These are phyloP conservation scores for Cladosporium sp. DNA, from an alignment of 2,329 filamentous ascomycete species.

Conservation along the genomic window DNA sequence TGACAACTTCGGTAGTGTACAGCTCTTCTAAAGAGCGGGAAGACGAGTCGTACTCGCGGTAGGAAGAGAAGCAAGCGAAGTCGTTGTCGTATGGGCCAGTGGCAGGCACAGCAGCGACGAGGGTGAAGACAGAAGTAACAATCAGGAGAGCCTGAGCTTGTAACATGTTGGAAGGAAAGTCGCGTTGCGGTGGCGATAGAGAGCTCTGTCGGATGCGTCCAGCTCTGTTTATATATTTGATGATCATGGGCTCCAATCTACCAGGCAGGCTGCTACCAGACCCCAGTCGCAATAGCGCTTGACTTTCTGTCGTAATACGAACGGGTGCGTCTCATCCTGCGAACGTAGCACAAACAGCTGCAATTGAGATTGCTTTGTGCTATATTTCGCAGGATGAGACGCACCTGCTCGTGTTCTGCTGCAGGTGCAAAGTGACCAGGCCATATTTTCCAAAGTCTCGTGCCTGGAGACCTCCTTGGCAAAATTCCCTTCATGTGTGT, in stretches of 20 bases:
- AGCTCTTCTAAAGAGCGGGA: neutral
- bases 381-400: neutral
- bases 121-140: neutral
- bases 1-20: neutral
- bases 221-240: neutral
- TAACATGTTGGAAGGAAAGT: neutral
- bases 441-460: neutral
- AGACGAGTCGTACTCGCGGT: conserved; percentile 1
- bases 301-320: neutral
- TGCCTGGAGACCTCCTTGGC: neutral
- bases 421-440: neutral
- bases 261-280: neutral
- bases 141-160: neutral
- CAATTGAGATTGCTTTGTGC: no score
- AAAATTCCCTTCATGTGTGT: neutral
- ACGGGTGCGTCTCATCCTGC: neutral
- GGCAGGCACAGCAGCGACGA: neutral
- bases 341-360: neutral
- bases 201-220: neutral
- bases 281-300: neutral
- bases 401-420: neutral
- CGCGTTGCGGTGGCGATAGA: neutral
- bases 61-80: conserved; percentile 15
- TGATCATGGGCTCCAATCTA: neutral
- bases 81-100: conserved; percentile 9